Evolutionary conservation across 2,329 filamentous ascomycete species (phyloP), one percentile per base, ranked within the genome.

Genomic region (Aspergillus nomiae): DNA sequence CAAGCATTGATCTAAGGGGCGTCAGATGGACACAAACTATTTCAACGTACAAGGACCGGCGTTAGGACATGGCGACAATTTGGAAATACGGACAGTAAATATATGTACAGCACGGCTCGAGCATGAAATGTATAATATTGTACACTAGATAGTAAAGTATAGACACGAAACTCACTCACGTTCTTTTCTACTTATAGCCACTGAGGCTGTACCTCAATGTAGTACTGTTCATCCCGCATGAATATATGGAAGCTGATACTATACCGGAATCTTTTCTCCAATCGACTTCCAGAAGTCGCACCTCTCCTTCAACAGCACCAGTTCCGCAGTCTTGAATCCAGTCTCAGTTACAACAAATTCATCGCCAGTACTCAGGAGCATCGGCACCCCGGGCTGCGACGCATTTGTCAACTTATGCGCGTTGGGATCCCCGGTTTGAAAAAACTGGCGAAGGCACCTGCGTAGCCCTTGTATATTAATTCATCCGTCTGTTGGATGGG

Each of bases 1-100:
- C 89, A 92, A 76, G 90, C 91, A 46, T 81, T 94, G 71, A 90
- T 93, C 63, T 92, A 84, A 60, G 16, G 46, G 10, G 30, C 24
- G 56, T 53, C 21, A 19, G 10, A 32, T 21, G 48, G 48, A 24
- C 38, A 19, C 51, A 9, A 45, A 24, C 41, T 32, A 36, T 32
- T 34, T 61, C 54, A 48, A 60, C 45, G 45, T 61, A 51, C 26
- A 61, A 36, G 53, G 41, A 45, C 51, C 36, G 65, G 59, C 56
- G 59, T 46, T 62, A 55, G 54, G 59, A 58, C 59, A 48, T 51
- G 36, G 60, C 16, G 30, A 26, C 19, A 24, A 38, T 53, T 28
- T 4, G 51, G 51, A 24, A 36, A 38, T 38, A 24, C 6, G 26
- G 32, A 36, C 51, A 55, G 51, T 38, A 38, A 55, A 38, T 19